Percentiles rank a stretch among this genome's conserved stretches.
Evolutionary conservation across 1,284 basidiomycete genomes (phyloP).

Genomic region (Papiliotrema laurentii): DNA sequence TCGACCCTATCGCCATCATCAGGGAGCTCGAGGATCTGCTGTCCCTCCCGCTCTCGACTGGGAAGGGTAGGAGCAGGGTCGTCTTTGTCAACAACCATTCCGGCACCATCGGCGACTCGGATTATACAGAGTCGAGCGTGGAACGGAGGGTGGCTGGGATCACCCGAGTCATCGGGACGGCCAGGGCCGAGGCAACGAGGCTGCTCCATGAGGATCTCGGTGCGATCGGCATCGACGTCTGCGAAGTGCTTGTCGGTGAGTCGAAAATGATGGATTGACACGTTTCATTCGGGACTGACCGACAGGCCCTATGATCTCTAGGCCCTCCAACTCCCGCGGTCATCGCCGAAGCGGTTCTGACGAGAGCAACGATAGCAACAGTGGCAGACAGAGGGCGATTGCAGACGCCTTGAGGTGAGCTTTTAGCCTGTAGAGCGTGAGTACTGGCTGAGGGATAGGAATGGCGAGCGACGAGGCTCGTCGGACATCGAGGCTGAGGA

Average conservation of each 20-base stretch:
- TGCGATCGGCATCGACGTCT: conserved; percentile 31
- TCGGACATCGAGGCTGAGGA: not conserved
- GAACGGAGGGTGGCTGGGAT: conserved; percentile 10
- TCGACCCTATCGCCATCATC: conserved; percentile 36
- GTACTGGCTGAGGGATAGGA: no score
- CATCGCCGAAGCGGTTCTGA: conserved; percentile 19
- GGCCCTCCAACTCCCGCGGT: not conserved
- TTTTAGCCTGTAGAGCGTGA: no score
- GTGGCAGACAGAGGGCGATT: conserved; percentile 5
- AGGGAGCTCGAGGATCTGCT: conserved; percentile 35
- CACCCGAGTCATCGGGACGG: conserved; percentile 22
- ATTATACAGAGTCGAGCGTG: no score
- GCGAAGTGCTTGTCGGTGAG: conserved; percentile 42
- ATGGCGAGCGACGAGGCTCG: no score
- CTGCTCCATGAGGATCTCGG: conserved; percentile 29
- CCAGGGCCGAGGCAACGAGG: conserved; percentile 25
- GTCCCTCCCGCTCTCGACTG: conserved; percentile 5
- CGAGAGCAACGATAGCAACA: conserved; percentile 14
- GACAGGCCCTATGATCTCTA: conserved; percentile 9
- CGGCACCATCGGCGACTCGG: no score
- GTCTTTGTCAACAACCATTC: conserved; percentile 45
- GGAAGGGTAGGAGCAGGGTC: conserved; percentile 21
- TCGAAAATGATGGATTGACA: not conserved
- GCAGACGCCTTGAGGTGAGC: conserved; percentile 8
- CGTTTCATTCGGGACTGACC: not conserved